Evolutionary conservation across 768 basidiomycete genomes (phyloP).

Genomic region (Leucocoprinus sp.): DNA sequence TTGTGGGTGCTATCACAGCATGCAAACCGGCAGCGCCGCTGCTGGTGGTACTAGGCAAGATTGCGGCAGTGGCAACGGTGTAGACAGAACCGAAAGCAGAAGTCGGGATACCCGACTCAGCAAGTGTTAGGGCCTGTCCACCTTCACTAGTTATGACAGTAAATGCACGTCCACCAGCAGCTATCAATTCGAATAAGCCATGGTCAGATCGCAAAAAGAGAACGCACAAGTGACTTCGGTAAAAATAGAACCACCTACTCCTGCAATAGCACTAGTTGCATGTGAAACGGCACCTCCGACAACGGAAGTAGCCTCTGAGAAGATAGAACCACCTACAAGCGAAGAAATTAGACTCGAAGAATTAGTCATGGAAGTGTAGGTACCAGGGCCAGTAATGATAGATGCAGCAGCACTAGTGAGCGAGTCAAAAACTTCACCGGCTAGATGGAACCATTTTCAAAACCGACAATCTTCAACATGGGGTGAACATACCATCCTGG

Average conservation of each 20-base stretch:
- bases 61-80: constrained; percentile 36
- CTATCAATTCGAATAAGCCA: constrained; percentile 23
- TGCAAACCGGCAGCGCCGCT: constrained; percentile 18
- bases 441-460: constrained; percentile 21
- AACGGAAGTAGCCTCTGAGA: constrained; percentile 26
- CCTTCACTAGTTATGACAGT: constrained; percentile 54
- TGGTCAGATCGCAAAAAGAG: constrained; percentile 3
- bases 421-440: constrained; percentile 11
- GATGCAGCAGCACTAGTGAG: constrained; percentile 12
- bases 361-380: constrained; percentile 2
- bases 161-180: constrained; percentile 40
- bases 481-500: constrained; percentile 25
- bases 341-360: not conserved
- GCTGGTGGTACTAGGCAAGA: constrained; percentile 12
- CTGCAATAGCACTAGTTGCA: constrained; percentile 22
- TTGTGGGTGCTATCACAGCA: constrained; percentile 22
- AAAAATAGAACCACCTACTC: constrained; percentile 24
- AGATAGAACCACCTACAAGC: constrained; percentile 28
- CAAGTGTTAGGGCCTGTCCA: constrained; percentile 54
- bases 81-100: constrained; percentile 46
- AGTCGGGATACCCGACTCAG: constrained; percentile 34
- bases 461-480: not conserved
- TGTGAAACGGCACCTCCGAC: constrained; percentile 22
- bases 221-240: constrained; percentile 35
- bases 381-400: constrained; percentile 22